Percentiles rank a stretch among this genome's conserved stretches.
phyloP scores from a whole-genome alignment of 192 early-diverging fungal species.

The Podila epicladia region DNA sequence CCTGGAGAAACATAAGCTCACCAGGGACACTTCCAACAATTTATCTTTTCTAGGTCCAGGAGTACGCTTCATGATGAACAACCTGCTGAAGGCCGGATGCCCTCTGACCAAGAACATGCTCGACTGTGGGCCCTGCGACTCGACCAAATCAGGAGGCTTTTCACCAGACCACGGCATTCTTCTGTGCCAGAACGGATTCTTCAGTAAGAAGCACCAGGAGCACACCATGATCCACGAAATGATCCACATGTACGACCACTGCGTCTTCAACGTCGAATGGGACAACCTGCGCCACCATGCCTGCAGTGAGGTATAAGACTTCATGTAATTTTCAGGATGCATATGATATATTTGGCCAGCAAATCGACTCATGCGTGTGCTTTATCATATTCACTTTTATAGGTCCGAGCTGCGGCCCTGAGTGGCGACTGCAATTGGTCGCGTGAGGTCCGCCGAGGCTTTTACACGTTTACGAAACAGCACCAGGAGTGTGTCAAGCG shows the following conservation, averaged over 20 bases:
- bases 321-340: neutral
- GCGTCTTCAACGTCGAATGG: constrained; percentile 79
- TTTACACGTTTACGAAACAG: constrained; percentile 77
- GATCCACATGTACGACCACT: constrained; percentile 86
- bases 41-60: constrained; percentile 68
- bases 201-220: constrained; percentile 84
- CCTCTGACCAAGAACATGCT: constrained; percentile 68
- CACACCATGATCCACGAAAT: constrained; percentile 95
- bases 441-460: constrained; percentile 72
- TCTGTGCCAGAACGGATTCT: constrained; percentile 87
- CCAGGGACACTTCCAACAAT: neutral
- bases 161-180: constrained; percentile 81
- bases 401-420: constrained; percentile 80
- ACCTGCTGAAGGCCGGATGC: constrained; percentile 76
- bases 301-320: constrained; percentile 68
- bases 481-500: constrained; percentile 90
- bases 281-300: constrained; percentile 81
- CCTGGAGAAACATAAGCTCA: no score
- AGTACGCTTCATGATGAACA: constrained; percentile 87
- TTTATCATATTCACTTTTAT: neutral
- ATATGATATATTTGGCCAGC: neutral
- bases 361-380: neutral
- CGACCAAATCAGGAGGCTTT: constrained; percentile 88
- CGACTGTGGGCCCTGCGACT: constrained; percentile 85
- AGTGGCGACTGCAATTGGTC: constrained; percentile 83